Evolutionary conservation across 306 rosid genomes (phyloP), one percentile per base, ranked within the genome.

Genomic region (Alnus rubra): DNA sequence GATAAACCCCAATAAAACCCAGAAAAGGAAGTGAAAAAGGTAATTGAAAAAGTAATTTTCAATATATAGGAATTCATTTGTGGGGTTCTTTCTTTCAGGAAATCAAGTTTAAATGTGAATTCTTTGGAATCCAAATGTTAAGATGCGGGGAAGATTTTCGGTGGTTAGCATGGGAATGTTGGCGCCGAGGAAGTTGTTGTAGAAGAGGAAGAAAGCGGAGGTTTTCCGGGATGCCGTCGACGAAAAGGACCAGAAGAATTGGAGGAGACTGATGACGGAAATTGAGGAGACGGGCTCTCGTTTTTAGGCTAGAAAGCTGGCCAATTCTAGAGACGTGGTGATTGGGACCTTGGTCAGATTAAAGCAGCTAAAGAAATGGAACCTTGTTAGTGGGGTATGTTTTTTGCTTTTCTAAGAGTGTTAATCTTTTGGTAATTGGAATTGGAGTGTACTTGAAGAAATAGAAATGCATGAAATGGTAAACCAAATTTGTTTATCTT

Each of bases 291-390:
- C 83, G 0, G 98, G 96, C 76, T 91, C 97, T 47, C 98, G 15
- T 92, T 91, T 75, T 79, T 89, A 78, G 84, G 69, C 75, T 18
- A 84, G 60, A 35, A 88, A 80, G 75, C 82, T 74, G 76, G 80
- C 83, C 68, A 58, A 91, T 74, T 91, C 97, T 12, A 92, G 87
- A 82, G 87, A 89, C 83, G 68, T 87, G 74, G 86, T 95, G 0
- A 79, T 95, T 49, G 98, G 98, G 72, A 95, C 98, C 47, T 85
- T 95, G 89, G 82, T 92, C 74, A 88, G 98, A 67, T 93, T 86
- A 83, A 95, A 92, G 85, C 98, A 95, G 76, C 87, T 91, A 71
- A 91, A 82, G 79, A 90, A 83, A 81, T 95, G 98, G 98, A 91
- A 88, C 79, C 86, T 88, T 76, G 98, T 95, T 4, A 74, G 80